These are phyloP conservation scores for Claviceps fusiformis DNA, from an alignment of 2,329 filamentous ascomycete genomes.

Conservation along the genomic window DNA sequence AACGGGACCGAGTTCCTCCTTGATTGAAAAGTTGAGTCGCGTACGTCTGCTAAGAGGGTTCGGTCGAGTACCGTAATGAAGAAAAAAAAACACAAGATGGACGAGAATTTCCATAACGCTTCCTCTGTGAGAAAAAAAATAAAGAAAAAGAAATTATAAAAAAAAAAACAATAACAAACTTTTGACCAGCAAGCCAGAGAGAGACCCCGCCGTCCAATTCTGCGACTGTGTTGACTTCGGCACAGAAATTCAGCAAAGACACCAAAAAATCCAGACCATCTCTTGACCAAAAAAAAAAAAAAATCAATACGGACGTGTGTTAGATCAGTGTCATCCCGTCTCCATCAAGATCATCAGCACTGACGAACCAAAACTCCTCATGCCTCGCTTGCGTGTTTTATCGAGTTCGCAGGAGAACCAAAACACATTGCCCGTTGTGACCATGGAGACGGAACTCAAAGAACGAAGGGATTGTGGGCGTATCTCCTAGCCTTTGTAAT, in stretches of 20 bases:
- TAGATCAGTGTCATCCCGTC: neutral
- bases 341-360: neutral
- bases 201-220: neutral
- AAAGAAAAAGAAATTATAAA: no score
- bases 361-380: neutral
- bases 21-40: no score
- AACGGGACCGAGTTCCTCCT: no score
- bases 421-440: no score
- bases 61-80: no score
- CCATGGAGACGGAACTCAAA: neutral
- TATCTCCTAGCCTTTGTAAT: neutral
- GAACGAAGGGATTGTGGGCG: neutral
- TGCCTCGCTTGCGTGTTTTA: neutral
- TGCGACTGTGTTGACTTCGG: neutral
- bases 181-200: neutral
- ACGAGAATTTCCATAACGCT: neutral
- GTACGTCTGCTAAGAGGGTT: no score
- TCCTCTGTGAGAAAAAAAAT: neutral
- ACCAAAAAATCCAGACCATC: neutral
- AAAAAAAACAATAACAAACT: neutral
- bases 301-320: neutral
- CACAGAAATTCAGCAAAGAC: neutral
- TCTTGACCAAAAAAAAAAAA: neutral
- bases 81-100: no score
- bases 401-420: no score